A percentile compares a stretch with the other conserved stretches of the same genome.
Conservation (phyloP, 768 basidiomycete genomes). For the Trametes villosa region DNA sequence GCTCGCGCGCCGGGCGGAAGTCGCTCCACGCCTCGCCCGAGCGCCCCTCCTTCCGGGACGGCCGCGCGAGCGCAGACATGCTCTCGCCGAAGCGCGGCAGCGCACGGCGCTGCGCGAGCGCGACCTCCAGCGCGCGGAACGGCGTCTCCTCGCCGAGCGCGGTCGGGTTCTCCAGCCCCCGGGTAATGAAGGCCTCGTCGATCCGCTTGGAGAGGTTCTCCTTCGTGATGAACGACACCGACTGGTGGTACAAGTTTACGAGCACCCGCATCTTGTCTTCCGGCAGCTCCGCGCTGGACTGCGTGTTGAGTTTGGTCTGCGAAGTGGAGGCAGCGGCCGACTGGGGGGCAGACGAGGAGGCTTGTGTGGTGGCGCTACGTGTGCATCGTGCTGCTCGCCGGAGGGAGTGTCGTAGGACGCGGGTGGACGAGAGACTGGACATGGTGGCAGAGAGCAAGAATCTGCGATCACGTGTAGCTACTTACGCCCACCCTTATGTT, state of each 20-base stretch:
- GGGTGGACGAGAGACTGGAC: conserved; percentile 14
- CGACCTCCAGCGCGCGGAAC: conserved; percentile 21
- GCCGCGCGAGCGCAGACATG: conserved; percentile 1
- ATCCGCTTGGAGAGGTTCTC: conserved; percentile 69
- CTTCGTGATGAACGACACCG: conserved; percentile 68
- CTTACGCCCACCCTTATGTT: not conserved
- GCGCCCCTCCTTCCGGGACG: not conserved
- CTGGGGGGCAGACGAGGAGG: conserved; percentile 5
- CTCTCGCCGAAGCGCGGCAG: conserved; percentile 26
- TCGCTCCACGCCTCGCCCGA: conserved; percentile 38
- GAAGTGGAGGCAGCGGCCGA: conserved; percentile 4
- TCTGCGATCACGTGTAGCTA: conserved; percentile 19
- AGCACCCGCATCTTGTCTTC: conserved; percentile 69
- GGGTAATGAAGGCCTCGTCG: conserved; percentile 59
- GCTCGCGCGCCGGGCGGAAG: conserved; percentile 39
- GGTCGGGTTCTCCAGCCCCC: not conserved
- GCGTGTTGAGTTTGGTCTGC: conserved; percentile 7
- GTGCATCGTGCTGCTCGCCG: conserved; percentile 14
- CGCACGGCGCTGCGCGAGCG: conserved; percentile 20
- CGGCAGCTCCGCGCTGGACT: conserved; percentile 43
- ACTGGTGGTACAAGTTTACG: conserved; percentile 78
- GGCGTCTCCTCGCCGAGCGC: conserved; percentile 16
- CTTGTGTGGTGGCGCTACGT: conserved; percentile 27
- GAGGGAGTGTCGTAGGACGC: conserved; percentile 16
- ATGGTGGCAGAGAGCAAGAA: conserved; percentile 23